phyloP scores from a whole-genome alignment of 495 filamentous ascomycete genomes.

The Trichocladium antarcticum region DNA sequence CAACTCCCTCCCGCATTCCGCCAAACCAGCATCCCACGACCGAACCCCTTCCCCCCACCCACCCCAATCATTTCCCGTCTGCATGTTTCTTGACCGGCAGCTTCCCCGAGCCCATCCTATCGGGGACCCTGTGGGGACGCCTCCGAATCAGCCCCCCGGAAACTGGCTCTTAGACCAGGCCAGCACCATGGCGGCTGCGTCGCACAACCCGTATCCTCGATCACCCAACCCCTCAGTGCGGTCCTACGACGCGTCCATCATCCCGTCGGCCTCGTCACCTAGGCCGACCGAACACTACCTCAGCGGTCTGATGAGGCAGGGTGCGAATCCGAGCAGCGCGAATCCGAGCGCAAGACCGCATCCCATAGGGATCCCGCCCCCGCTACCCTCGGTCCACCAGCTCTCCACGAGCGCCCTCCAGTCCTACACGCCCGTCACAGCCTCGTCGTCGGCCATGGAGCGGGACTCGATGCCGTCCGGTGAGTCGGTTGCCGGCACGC shows the following conservation, averaged over 20 bases:
- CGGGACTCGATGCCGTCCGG: slow-evolving; percentile 44
- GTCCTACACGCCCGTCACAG: slow-evolving; percentile 38
- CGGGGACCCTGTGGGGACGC: slow-evolving; percentile 32
- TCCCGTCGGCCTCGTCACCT: slow-evolving; percentile 46
- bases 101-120: slow-evolving; percentile 29
- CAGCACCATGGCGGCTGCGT: slow-evolving; percentile 43
- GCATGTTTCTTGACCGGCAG: slow-evolving; percentile 38
- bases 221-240: slow-evolving; percentile 43
- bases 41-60: slow-evolving; percentile 1
- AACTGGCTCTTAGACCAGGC: slow-evolving; percentile 20
- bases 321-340: slow-evolving; percentile 17
- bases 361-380: slow-evolving; percentile 35
- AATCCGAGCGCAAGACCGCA: slow-evolving; percentile 31
- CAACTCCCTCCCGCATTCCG: slow-evolving; percentile 14
- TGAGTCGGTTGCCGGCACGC: slow-evolving; percentile 42
- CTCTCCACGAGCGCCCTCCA: slow-evolving; percentile 27
- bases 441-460: slow-evolving; percentile 37
- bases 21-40: slow-evolving; percentile 12
- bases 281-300: slow-evolving; percentile 35
- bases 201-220: slow-evolving; percentile 42
- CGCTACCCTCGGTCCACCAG: slow-evolving; percentile 29
- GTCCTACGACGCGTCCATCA: slow-evolving; percentile 46
- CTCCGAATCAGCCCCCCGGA: slow-evolving; percentile 26
- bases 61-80: slow-evolving; percentile 24
- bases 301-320: slow-evolving; percentile 36